Conservation (phyloP, 257 asterid genomes). For the Coffea canephora region DNA sequence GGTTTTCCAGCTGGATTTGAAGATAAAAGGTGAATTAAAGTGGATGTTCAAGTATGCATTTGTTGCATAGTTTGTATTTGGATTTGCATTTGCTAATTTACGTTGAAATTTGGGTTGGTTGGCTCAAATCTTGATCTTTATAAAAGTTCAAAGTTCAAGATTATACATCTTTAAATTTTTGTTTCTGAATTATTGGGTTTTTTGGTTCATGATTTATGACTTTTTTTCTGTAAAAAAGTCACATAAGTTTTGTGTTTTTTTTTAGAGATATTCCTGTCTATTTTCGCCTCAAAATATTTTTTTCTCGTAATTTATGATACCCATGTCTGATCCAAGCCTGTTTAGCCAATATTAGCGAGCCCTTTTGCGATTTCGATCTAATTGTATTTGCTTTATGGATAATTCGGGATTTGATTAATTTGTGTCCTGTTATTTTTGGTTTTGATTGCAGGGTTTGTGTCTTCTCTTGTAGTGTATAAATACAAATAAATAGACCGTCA, state of each 20-base stretch:
- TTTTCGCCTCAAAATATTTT: not conserved
- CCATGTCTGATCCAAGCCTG: not conserved
- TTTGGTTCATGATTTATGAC: not conserved
- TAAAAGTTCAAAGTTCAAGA: not conserved
- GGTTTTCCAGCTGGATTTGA: conserved; percentile 12
- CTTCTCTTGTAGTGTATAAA: conserved; percentile 42
- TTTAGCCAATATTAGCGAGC: not conserved
- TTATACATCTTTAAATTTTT: not conserved
- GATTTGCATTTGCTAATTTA: not conserved
- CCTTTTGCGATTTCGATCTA: not conserved
- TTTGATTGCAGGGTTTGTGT: conserved; percentile 69
- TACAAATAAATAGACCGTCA: conserved; percentile 26
- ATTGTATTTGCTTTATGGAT: not conserved
- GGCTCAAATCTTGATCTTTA: not conserved
- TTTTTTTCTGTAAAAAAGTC: not conserved
- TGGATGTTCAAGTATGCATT: not conserved
- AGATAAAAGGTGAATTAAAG: not conserved
- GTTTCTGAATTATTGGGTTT: not conserved
- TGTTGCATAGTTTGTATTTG: not conserved
- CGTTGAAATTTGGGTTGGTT: not conserved
- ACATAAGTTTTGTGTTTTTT: not conserved
- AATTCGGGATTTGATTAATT: not conserved
- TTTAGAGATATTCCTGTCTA: too few species aligned
- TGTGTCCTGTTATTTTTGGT: conserved; percentile 7
- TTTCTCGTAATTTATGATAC: not conserved